A percentile compares a stretch with the other conserved stretches of the same genome.
Conservation (phyloP, 257 asterid species). For the Thymus quinquecostatus region DNA sequence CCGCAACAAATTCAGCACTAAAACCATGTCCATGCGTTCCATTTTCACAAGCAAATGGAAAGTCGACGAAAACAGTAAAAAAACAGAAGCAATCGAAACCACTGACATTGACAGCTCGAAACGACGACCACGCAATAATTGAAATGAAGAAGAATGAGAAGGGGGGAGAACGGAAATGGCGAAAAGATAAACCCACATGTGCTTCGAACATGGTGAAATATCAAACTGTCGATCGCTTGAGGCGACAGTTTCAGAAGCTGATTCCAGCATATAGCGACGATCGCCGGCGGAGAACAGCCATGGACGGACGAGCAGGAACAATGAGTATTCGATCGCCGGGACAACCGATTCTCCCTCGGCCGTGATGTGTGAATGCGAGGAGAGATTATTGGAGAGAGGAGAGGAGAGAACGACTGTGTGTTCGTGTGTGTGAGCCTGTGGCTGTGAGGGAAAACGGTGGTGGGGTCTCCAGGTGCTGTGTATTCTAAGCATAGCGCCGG, state of each 20-base stretch:
- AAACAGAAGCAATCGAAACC: background rate
- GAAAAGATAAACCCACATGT: slow-evolving; percentile 40
- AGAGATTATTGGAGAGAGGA: background rate
- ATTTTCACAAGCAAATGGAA: slow-evolving; percentile 11
- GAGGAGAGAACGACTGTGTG: slow-evolving; percentile 1
- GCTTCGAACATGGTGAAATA: slow-evolving; percentile 54
- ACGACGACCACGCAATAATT: slow-evolving; percentile 1
- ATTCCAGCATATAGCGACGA: slow-evolving; percentile 31
- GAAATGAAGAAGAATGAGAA: background rate
- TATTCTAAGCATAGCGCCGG: slow-evolving; percentile 34
- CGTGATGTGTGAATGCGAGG: slow-evolving; percentile 21
- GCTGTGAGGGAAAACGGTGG: slow-evolving; percentile 28
- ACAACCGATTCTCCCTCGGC: background rate
- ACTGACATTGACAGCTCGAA: slow-evolving; percentile 12
- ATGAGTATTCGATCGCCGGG: slow-evolving; percentile 22
- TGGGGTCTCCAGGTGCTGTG: slow-evolving; percentile 53
- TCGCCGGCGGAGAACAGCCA: slow-evolving; percentile 41
- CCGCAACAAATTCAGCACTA: slow-evolving; percentile 6
- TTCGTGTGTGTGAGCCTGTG: too few relatives aligned
- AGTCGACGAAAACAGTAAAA: background rate
- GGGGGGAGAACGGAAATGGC: background rate
- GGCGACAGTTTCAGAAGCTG: slow-evolving; percentile 35
- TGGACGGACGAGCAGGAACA: background rate
- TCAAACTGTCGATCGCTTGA: slow-evolving; percentile 33
- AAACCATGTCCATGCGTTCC: slow-evolving; percentile 30